phyloP scores from a whole-genome alignment of 108 stramenopile species.

The Hondaea fermentalgiana region DNA sequence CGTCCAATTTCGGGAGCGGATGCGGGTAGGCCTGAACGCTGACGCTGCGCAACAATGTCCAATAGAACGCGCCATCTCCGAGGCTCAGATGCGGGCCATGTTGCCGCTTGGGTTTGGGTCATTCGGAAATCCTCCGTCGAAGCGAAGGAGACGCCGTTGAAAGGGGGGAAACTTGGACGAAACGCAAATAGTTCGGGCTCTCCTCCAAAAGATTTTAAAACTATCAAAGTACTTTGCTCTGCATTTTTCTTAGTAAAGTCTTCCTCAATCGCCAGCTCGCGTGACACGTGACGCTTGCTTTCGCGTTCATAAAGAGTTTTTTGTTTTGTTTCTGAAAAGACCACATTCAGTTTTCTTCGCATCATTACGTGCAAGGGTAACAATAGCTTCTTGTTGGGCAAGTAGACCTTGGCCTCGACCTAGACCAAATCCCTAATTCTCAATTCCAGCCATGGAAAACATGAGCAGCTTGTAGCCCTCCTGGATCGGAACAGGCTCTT shows the following conservation, averaged over 20 bases:
- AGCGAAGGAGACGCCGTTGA: not conserved
- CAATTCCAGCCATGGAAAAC: not conserved
- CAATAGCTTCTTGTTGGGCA: too few relatives aligned
- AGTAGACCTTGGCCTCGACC: too few relatives aligned
- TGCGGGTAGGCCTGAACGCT: not conserved
- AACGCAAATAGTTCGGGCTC: too few relatives aligned
- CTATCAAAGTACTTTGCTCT: too few relatives aligned
- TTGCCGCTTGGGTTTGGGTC: not conserved
- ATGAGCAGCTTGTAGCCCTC: not conserved
- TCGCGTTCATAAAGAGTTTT: too few relatives aligned
- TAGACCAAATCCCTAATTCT: not conserved
- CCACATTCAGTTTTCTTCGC: too few relatives aligned
- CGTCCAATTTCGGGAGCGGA: not conserved
- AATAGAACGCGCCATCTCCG: not conserved
- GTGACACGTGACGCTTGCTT: too few relatives aligned
- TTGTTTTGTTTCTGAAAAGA: too few relatives aligned
- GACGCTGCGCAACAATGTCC: not conserved
- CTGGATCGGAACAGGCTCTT: not conserved
- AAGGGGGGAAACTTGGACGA: not conserved
- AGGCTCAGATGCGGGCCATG: not conserved
- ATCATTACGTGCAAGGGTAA: too few relatives aligned
- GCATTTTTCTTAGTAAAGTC: too few relatives aligned
- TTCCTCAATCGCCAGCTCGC: too few relatives aligned
- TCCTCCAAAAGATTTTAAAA: too few relatives aligned
- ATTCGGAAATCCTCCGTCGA: not conserved